Conservation (phyloP, 2,329 filamentous ascomycete genomes). For the Lomentospora prolificans region DNA sequence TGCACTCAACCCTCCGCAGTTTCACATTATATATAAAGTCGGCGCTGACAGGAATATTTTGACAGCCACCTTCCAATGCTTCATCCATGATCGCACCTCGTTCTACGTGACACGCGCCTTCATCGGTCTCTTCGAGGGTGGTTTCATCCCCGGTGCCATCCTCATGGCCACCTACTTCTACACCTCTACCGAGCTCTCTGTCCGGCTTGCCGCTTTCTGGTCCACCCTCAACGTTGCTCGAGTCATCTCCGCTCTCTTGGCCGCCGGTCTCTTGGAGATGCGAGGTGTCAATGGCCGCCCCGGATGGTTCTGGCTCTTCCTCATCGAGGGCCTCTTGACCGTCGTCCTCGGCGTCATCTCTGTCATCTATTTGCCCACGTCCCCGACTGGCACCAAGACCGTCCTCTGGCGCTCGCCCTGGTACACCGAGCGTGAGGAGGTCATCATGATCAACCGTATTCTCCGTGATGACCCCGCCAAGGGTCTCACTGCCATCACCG, state of each 20-base stretch:
- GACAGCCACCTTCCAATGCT: constrained; percentile 33
- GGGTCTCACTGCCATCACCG: constrained; percentile 51
- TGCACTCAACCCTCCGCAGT: no score
- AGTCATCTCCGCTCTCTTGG: constrained; percentile 43
- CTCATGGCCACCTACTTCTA: constrained; percentile 66
- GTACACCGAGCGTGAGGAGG: constrained; percentile 51
- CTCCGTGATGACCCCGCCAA: constrained; percentile 52
- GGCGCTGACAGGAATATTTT: no score
- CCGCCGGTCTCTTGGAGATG: constrained; percentile 59
- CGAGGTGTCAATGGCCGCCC: constrained; percentile 40
- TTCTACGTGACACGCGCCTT: constrained; percentile 43
- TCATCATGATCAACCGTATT: constrained; percentile 51
- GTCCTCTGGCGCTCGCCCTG: constrained; percentile 49
- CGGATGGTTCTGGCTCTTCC: constrained; percentile 54
- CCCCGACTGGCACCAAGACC: constrained; percentile 55
- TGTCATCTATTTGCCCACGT: constrained; percentile 55
- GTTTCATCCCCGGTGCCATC: constrained; percentile 50
- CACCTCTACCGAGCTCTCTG: constrained; percentile 55
- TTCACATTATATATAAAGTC: not conserved
- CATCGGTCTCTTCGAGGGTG: constrained; percentile 43
- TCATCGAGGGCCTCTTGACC: constrained; percentile 59
- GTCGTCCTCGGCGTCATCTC: constrained; percentile 53
- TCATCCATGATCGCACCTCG: constrained; percentile 32
- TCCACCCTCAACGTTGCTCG: constrained; percentile 32
- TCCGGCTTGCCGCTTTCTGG: constrained; percentile 62